Evolutionary conservation across 331 rosid species (phyloP), one percentile per base, ranked within the genome.

Genomic region (Malus hybrid): DNA sequence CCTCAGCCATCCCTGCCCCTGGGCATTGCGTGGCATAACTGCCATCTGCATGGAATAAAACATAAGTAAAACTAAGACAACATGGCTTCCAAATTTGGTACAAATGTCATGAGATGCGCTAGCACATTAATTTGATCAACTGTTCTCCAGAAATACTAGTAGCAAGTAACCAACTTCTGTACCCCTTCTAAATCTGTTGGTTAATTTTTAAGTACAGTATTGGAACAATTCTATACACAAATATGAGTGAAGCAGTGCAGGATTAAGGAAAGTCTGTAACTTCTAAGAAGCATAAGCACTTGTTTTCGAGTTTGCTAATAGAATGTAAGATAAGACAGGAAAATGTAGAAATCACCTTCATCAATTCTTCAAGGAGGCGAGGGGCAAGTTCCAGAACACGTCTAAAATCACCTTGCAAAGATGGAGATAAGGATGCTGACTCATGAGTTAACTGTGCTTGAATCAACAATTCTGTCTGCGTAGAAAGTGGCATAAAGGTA

Each of bases 1-100:
- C 84, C 99, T 90, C 86, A 94, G 87, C 97, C 99, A 94, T 61
- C 99, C 99, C 70, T 90, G 97, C 75, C 99, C 99, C 84, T 92
- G 97, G 81, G 96, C 86, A 70, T 86, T 94, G 74, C 97, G 91
- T 61, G 97, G 99, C 77, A 92, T 85, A 77, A 94, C 83, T 80
- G 99, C 97, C 97, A 94, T 94, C 97, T 94, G 82, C 56, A 80
- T 74, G 81, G 78, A 82, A 62, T 18, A 74, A 76, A 69, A 50
- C 65, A 80, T 83, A 50, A 77, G 78, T 57, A 31, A 81, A 32
- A 65, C 52, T 33, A 67, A 70, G 12, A 29, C 9, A 64, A 15
- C 14, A 6, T 54, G 52, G 57, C 18, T 48, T 57, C 48, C 44
- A 8, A 42, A n/a, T 13, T 16, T 62, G 69, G 71, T 11, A n/a